These are phyloP conservation scores for Salix caprea DNA, from an alignment of 345 rosid genomes.

Conservation along the genomic window DNA sequence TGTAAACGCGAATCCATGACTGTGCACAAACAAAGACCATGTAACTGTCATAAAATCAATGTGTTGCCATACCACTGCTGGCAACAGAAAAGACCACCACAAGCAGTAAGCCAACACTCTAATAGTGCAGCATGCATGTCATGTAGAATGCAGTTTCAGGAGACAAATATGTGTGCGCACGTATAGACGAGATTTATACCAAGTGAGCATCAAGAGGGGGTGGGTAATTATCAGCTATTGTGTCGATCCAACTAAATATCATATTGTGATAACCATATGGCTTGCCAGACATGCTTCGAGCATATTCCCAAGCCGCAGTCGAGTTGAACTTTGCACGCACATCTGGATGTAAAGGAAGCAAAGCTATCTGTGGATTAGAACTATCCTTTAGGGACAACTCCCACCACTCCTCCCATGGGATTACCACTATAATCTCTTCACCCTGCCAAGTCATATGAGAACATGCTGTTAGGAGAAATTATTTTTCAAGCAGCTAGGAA, in stretches of 20 bases:
- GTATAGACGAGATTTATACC: conserved; percentile 42
- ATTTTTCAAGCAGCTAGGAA: not conserved
- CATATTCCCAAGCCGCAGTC: conserved; percentile 96
- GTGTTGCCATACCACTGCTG: not conserved
- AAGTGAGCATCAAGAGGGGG: conserved; percentile 99
- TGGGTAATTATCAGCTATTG: conserved; percentile 86
- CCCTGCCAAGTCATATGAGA: conserved; percentile 47
- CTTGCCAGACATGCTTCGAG: conserved; percentile 86
- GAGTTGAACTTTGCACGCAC: conserved; percentile 69
- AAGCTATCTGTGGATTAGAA: conserved; percentile 88
- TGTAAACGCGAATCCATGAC: not conserved
- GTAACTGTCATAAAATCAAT: not conserved
- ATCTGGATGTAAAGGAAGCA: conserved; percentile 86
- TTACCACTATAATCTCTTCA: conserved; percentile 83
- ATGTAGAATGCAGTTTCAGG: conserved; percentile 1
- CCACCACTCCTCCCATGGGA: conserved; percentile 99
- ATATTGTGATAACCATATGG: conserved; percentile 99
- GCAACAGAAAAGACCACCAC: not conserved
- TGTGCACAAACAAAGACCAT: not conserved
- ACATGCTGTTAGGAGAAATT: not conserved
- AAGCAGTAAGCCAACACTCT: not conserved
- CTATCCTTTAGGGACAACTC: conserved; percentile 67
- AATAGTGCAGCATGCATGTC: not conserved
- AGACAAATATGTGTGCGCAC: not conserved
- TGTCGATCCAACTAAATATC: conserved; percentile 99